Conservation (phyloP, 371 early-diverging fungal species). For the Coemansia linderi region DNA sequence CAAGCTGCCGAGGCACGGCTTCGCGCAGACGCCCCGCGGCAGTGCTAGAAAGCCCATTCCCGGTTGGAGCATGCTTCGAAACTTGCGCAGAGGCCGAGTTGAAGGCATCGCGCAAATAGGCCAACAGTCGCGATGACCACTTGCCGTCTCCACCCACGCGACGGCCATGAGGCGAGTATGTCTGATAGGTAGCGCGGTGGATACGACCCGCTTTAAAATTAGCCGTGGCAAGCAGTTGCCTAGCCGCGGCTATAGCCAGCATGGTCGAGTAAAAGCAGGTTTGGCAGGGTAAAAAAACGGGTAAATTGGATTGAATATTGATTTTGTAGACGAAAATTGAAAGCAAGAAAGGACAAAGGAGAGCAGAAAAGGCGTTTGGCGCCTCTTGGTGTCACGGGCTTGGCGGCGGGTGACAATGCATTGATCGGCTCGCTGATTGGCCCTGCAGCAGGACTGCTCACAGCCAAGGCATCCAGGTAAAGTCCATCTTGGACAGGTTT, state of each 20-base stretch:
- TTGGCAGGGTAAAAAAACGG: not conserved
- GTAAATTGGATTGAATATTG: not conserved
- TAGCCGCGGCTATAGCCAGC: constrained; percentile 30
- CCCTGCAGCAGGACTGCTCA: constrained; percentile 19
- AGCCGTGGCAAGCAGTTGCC: constrained; percentile 11
- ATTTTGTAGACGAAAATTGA: constrained; percentile 9
- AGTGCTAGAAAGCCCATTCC: constrained; percentile 14
- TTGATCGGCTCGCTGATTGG: not conserved
- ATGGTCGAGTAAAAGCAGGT: not conserved
- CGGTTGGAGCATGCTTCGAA: not conserved
- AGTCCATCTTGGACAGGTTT: constrained; percentile 92
- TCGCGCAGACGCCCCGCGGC: constrained; percentile 35
- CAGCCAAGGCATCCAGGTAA: constrained; percentile 81
- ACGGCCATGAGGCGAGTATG: constrained; percentile 19
- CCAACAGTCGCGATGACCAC: constrained; percentile 29
- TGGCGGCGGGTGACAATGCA: too few species aligned
- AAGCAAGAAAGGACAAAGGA: constrained; percentile 6
- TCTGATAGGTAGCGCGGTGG: constrained; percentile 36
- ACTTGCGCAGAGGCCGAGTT: constrained; percentile 1
- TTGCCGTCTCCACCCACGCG: constrained; percentile 16
- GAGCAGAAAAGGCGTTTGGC: not conserved
- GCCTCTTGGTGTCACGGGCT: too few species aligned
- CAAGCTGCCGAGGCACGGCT: constrained; percentile 25
- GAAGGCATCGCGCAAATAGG: constrained; percentile 30
- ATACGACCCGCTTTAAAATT: constrained; percentile 1